Evolutionary conservation across 139 green algal genomes (phyloP).

Genomic region (Raphidocelis subcapitata): DNA sequence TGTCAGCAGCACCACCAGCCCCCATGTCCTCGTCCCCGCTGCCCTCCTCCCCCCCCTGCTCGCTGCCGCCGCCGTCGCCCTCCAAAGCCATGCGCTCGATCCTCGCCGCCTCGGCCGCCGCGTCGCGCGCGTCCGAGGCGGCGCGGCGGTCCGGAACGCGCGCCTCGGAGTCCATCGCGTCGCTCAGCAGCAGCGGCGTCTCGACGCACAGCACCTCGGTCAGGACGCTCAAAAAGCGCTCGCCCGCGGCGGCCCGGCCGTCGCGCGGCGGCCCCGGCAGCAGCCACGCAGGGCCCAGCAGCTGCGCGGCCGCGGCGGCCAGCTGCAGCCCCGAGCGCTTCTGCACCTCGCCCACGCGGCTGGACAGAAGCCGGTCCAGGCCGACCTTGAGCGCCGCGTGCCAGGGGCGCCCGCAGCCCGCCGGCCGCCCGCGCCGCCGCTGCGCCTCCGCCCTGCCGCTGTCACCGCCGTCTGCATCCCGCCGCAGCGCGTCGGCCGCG

Average conservation of each 20-base stretch:
- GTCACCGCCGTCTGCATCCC: not conserved
- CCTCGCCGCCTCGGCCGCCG: not conserved
- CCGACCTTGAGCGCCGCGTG: conserved; percentile 31
- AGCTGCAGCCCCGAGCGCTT: conserved; percentile 56
- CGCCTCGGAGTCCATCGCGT: conserved; percentile 21
- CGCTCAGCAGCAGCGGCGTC: conserved; percentile 25
- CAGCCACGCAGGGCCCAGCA: conserved; percentile 55
- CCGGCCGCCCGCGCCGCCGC: too few relatives aligned
- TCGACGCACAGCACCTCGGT: conserved; percentile 22
- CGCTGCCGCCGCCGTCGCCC: not conserved
- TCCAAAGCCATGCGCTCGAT: not conserved
- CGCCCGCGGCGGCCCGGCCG: too few relatives aligned
- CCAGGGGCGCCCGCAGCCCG: conserved; percentile 31
- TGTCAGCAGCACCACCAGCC: too few relatives aligned
- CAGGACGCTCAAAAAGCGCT: conserved; percentile 19
- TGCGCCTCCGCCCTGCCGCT: too few relatives aligned
- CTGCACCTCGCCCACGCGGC: conserved; percentile 39
- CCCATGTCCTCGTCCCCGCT: not conserved
- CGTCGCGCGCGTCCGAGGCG: not conserved
- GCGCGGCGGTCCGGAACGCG: not conserved
- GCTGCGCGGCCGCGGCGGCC: conserved; percentile 39
- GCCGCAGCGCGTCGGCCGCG: too few relatives aligned
- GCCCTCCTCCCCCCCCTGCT: conserved; percentile 21
- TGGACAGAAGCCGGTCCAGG: conserved; percentile 35
- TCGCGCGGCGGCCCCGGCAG: too few relatives aligned